Conservation (phyloP, 257 asterid species). For the Marsdenia floribunda region DNA sequence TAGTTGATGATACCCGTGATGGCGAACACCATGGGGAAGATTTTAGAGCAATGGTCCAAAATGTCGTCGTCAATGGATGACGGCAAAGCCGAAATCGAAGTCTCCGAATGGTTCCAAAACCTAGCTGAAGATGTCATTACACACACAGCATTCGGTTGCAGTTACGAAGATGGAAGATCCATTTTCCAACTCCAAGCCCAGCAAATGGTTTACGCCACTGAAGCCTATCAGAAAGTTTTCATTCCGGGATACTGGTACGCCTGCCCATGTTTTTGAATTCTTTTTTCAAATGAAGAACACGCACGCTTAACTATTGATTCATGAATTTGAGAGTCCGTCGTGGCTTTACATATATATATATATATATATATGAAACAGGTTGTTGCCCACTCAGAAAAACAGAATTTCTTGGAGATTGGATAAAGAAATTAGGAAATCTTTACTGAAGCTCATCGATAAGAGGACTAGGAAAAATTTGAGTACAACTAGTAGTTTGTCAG, state of each 20-base stretch:
- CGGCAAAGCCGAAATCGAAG: slow-evolving; percentile 64
- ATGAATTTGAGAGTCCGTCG: neutral
- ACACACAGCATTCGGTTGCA: slow-evolving; percentile 64
- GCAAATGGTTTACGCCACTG: slow-evolving; percentile 75
- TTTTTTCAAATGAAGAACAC: no score
- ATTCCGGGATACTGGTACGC: slow-evolving; percentile 73
- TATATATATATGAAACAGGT: slow-evolving; percentile 27
- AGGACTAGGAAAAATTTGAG: slow-evolving; percentile 30
- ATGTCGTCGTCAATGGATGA: slow-evolving; percentile 28
- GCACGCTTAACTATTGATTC: neutral
- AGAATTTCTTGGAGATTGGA: slow-evolving; percentile 83
- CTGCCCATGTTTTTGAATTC: no score
- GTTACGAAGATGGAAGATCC: slow-evolving; percentile 69
- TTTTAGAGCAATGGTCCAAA: slow-evolving; percentile 54
- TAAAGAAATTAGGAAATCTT: slow-evolving; percentile 60
- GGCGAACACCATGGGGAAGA: slow-evolving; percentile 57
- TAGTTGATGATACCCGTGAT: slow-evolving; percentile 77
- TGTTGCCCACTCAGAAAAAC: slow-evolving; percentile 76
- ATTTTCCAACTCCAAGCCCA: slow-evolving; percentile 70
- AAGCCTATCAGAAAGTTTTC: slow-evolving; percentile 64
- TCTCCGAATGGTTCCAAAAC: slow-evolving; percentile 57
- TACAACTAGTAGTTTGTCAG: slow-evolving; percentile 30
- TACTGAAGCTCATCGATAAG: slow-evolving; percentile 54
- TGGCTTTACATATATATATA: no score
- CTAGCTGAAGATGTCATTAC: slow-evolving; percentile 71